Evolutionary conservation across 2,329 filamentous ascomycete species (phyloP).

Genomic region (Ophiocordyceps camponoti-rufipedis): DNA sequence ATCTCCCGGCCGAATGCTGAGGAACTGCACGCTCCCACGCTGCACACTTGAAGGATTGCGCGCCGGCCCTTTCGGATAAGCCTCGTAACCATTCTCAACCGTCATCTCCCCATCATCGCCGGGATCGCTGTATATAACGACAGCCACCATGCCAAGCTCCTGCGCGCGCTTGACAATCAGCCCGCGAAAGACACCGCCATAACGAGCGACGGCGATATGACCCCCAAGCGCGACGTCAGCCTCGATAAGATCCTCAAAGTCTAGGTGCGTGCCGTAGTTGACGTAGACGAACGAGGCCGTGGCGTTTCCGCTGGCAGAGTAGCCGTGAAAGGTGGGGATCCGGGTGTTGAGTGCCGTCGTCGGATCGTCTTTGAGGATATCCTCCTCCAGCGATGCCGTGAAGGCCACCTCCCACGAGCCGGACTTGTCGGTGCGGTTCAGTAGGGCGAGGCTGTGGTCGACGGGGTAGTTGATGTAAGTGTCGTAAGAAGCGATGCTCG

Average conservation of each 20-base stretch:
- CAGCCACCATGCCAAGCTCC: slow-evolving; percentile 76
- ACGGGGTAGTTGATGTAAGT: slow-evolving; percentile 63
- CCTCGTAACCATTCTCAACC: slow-evolving; percentile 58
- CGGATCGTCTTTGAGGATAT: slow-evolving; percentile 65
- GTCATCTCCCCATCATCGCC: slow-evolving; percentile 74
- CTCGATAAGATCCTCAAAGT: slow-evolving; percentile 65
- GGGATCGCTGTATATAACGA: slow-evolving; percentile 71
- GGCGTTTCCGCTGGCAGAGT: slow-evolving; percentile 82
- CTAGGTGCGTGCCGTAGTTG: slow-evolving; percentile 75
- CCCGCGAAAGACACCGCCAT: slow-evolving; percentile 74
- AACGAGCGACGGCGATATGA: slow-evolving; percentile 75
- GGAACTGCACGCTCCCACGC: slow-evolving; percentile 67
- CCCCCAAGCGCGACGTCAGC: slow-evolving; percentile 61
- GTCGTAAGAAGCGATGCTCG: slow-evolving; percentile 51
- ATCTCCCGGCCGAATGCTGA: slow-evolving; percentile 53
- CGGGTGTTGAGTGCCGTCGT: slow-evolving; percentile 55
- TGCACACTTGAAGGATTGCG: slow-evolving; percentile 80
- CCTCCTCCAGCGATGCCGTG: slow-evolving; percentile 67
- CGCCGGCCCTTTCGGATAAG: slow-evolving; percentile 75
- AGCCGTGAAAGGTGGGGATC: slow-evolving; percentile 86
- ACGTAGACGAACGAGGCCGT: slow-evolving; percentile 75
- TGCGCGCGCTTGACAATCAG: slow-evolving; percentile 87
- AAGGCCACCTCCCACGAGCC: slow-evolving; percentile 45
- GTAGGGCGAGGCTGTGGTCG: slow-evolving; percentile 48
- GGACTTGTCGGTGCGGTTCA: slow-evolving; percentile 24